A percentile compares a stretch with the other conserved stretches of the same genome.
Evolutionary conservation across 2,329 filamentous ascomycete species (phyloP).

Genomic region (Xylaria sp.): DNA sequence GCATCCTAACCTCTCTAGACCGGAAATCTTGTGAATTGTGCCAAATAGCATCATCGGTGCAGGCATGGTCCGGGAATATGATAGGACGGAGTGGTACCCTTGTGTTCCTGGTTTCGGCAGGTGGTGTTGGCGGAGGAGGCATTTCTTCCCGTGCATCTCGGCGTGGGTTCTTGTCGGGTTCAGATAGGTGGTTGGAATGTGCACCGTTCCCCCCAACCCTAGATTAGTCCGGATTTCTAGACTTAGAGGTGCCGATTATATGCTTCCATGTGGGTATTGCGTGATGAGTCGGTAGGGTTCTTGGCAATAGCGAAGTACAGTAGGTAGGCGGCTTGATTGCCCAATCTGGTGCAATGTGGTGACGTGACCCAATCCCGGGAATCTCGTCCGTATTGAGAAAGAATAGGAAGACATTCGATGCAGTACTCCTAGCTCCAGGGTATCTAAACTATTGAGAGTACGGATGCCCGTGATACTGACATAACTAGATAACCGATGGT

Average conservation of each 20-base stretch:
- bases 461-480: no score
- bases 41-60: conserved; percentile 27
- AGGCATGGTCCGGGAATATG: conserved; percentile 4
- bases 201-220: not conserved
- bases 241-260: conserved; percentile 13
- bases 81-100: conserved; percentile 15
- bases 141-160: conserved; percentile 11
- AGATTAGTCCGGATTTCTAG: no score
- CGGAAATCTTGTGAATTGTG: conserved; percentile 8
- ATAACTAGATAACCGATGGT: not conserved
- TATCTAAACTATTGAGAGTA: no score
- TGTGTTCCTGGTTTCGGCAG: conserved; percentile 28
- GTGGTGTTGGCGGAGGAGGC: conserved; percentile 16
- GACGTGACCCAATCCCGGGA: not conserved
- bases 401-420: not conserved
- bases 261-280: conserved; percentile 24
- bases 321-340: conserved; percentile 16
- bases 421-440: no score
- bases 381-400: not conserved
- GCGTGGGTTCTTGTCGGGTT: conserved; percentile 8
- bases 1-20: not conserved
- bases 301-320: conserved; percentile 24
- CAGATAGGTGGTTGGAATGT: conserved; percentile 18
- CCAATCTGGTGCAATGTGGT: not conserved
- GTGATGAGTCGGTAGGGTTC: conserved; percentile 20